A percentile compares a stretch with the other conserved stretches of the same genome.
phyloP scores from a whole-genome alignment of 1,284 basidiomycete genomes.

The Malassezia pachydermatis region DNA sequence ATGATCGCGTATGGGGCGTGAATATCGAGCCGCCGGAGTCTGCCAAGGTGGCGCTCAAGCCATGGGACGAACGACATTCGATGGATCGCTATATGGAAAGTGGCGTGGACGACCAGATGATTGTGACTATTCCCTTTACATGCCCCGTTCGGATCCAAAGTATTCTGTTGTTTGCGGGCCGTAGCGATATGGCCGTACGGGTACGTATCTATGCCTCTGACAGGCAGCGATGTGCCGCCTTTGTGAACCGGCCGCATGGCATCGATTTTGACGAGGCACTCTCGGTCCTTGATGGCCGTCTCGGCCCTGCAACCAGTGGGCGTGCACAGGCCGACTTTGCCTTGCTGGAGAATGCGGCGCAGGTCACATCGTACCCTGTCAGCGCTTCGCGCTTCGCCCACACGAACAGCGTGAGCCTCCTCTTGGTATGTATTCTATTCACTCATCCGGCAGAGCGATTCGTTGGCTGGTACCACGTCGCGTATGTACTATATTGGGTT shows the following conservation, averaged over 20 bases:
- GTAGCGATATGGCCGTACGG: slow-evolving; percentile 38
- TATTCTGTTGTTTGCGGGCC: slow-evolving; percentile 37
- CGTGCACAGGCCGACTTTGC: slow-evolving; percentile 45
- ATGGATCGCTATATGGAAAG: slow-evolving; percentile 31
- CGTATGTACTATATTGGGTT: slow-evolving; percentile 44
- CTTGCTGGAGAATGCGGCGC: slow-evolving; percentile 25
- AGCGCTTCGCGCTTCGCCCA: slow-evolving; percentile 36
- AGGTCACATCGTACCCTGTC: slow-evolving; percentile 41
- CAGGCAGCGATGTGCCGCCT: slow-evolving; percentile 28
- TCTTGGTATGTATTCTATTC: slow-evolving; percentile 22
- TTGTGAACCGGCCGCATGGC: slow-evolving; percentile 41
- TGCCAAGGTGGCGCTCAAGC: slow-evolving; percentile 38
- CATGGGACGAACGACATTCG: slow-evolving; percentile 36
- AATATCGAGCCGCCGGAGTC: slow-evolving; percentile 40
- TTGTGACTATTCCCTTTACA: slow-evolving; percentile 43
- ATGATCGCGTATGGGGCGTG: slow-evolving; percentile 36
- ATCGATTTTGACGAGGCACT: slow-evolving; percentile 41
- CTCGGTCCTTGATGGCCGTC: slow-evolving; percentile 16
- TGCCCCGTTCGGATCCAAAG: slow-evolving; percentile 38
- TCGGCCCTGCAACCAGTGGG: slow-evolving; percentile 29
- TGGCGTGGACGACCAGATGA: slow-evolving; percentile 43
- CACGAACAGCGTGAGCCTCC: slow-evolving; percentile 39
- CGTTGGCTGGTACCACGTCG: slow-evolving; percentile 23
- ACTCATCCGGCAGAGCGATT: slow-evolving; percentile 21
- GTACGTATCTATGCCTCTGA: slow-evolving; percentile 8